These are phyloP conservation scores for Penicillium sp. DNA, from an alignment of 2,329 filamentous ascomycete species.

Conservation along the genomic window DNA sequence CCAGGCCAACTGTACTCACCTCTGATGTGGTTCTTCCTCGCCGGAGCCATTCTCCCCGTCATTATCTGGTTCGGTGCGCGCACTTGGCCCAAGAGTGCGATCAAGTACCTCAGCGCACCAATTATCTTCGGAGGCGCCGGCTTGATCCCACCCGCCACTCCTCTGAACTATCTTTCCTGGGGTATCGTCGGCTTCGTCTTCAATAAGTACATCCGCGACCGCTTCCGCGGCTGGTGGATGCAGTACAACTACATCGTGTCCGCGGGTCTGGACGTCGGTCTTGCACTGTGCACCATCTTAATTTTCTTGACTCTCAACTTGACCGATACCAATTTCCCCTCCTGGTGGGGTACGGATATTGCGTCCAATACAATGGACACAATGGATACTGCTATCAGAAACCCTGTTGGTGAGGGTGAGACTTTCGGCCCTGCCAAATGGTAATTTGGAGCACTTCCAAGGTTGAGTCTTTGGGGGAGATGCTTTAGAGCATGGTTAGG, in stretches of 20 bases:
- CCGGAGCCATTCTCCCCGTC: conserved; percentile 64
- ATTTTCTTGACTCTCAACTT: conserved; percentile 71
- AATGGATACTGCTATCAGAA: conserved; percentile 60
- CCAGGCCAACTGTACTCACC: conserved; percentile 62
- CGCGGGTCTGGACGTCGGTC: conserved; percentile 69
- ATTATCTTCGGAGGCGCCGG: conserved; percentile 68
- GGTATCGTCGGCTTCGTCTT: conserved; percentile 67
- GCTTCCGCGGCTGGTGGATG: conserved; percentile 72
- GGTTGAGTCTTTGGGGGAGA: too few species aligned
- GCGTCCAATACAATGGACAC: conserved; percentile 64
- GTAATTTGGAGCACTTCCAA: conserved; percentile 12
- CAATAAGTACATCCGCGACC: conserved; percentile 67
- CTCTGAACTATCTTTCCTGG: conserved; percentile 72
- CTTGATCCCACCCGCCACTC: conserved; percentile 68
- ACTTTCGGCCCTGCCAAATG: conserved; percentile 60
- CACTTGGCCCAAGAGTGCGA: conserved; percentile 61
- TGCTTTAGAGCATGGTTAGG: background rate
- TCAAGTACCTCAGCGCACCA: conserved; percentile 68
- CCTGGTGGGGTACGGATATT: conserved; percentile 70
- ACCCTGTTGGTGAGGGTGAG: conserved; percentile 54
- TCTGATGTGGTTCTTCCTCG: conserved; percentile 71
- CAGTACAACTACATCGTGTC: conserved; percentile 77
- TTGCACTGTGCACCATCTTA: conserved; percentile 66
- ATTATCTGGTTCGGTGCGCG: conserved; percentile 64
- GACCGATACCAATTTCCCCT: conserved; percentile 56